These are phyloP conservation scores for Dactylellina haptotyla DNA, from an alignment of 2,329 filamentous ascomycete species.

Conservation along the genomic window DNA sequence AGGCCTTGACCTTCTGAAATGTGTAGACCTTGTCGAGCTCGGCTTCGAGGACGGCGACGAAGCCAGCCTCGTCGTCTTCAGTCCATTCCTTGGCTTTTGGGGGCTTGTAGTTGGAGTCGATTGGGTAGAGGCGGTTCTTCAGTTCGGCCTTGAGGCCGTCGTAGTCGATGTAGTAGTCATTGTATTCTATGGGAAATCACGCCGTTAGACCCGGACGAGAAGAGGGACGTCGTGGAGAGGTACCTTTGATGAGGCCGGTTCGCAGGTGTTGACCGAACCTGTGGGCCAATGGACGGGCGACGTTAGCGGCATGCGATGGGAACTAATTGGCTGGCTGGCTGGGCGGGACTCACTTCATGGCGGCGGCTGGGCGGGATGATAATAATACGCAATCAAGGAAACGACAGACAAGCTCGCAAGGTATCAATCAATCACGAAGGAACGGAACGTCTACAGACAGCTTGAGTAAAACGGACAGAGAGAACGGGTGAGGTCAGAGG, in stretches of 20 bases:
- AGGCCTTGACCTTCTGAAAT: conserved; percentile 96
- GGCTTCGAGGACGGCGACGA: conserved; percentile 84
- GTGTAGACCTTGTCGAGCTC: conserved; percentile 98
- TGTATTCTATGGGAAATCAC: conserved; percentile 72
- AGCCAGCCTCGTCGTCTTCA: conserved; percentile 88
- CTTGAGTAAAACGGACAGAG: neutral
- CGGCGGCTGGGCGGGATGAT: too few species aligned
- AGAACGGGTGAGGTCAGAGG: neutral
- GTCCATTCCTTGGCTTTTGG: conserved; percentile 72
- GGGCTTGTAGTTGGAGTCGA: conserved; percentile 62
- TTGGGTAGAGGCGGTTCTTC: conserved; percentile 73
- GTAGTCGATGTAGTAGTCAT: conserved; percentile 98
- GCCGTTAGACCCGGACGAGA: neutral
- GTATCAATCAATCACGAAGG: too few species aligned
- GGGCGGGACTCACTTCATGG: conserved; percentile 37
- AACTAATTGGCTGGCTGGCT: neutral
- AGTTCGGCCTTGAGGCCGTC: conserved; percentile 89
- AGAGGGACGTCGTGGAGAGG: neutral
- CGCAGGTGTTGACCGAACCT: conserved; percentile 97
- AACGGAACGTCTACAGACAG: neutral
- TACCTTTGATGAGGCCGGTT: conserved; percentile 83
- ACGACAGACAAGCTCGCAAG: neutral
- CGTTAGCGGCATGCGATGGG: conserved; percentile 28
- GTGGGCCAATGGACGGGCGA: conserved; percentile 29
- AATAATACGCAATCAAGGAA: conserved; percentile 3